Evolutionary conservation across 495 filamentous ascomycete species (phyloP), one percentile per base, ranked within the genome.

Genomic region (Xylaria telfairii): DNA sequence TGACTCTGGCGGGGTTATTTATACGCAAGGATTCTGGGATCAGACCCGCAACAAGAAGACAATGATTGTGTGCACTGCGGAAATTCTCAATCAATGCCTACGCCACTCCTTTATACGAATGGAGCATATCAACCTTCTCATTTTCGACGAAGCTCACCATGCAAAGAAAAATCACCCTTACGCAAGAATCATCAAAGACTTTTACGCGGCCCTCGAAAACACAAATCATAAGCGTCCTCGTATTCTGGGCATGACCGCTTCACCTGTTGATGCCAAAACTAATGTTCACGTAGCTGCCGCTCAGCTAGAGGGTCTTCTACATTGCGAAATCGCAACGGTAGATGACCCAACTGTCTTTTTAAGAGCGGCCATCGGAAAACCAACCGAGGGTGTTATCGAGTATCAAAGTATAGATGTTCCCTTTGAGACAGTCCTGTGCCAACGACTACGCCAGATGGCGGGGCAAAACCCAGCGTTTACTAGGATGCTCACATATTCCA

Each of bases 141-240:
- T 98, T 64, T 98, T 98, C 75, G 96, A 99, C 73, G 96, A 99
- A 82, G 96, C 95, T 6, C 96, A 99, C 74, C 96, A 98, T 77
- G 90, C 96, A 2, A 98, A 99, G 78, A 97, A 96, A 75, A 91
- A 93, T 63, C 96, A 99, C 75, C 85, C 93, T 0, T 99, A 97
- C 78, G 95, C 96, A 30, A 86, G 92, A 34, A 97, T 99, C 68
- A 93, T 98, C 76, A 93, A 92, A 73, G 93, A 98, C 46, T 93
- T 91, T 69, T 99, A 98, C 73, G 76, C 81, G 41, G 79, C 83
- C 19, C 61, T 74, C 21, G 71, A 76, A 26, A 28, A 68, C 51
- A 76, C 81, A 0, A 77, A 77, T 1, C 74, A 79, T 1, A 83
- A 80, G 24, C 86, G 89, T 2, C 96, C 96, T 17, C 91, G 91